Evolutionary conservation across 2,329 filamentous ascomycete species (phyloP).

Genomic region (Aspergillus neoniger): DNA sequence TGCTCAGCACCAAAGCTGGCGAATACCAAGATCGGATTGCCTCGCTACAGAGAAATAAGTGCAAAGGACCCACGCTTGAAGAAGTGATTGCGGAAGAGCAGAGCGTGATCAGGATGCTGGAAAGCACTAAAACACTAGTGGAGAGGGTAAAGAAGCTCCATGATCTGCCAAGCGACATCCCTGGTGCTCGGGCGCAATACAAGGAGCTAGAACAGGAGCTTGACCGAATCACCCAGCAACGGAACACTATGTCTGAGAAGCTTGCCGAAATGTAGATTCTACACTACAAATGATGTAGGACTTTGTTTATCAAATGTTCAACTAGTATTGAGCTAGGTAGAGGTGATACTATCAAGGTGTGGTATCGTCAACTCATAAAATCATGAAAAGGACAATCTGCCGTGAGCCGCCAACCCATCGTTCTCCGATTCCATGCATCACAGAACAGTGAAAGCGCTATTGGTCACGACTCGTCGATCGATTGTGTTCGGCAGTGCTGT

Average conservation of each 20-base stretch:
- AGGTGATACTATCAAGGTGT: conserved; percentile 17
- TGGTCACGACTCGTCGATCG: not conserved
- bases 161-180: conserved; percentile 70
- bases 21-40: conserved; percentile 64
- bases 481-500: not conserved
- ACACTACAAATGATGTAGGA: not conserved
- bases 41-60: conserved; percentile 38
- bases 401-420: not conserved
- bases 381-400: conserved; percentile 15
- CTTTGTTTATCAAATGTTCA: not conserved
- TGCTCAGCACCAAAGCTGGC: conserved; percentile 64
- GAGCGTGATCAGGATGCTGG: conserved; percentile 59
- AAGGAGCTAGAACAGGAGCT: conserved; percentile 68
- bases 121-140: conserved; percentile 65
- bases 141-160: conserved; percentile 68
- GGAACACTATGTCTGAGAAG: conserved; percentile 75
- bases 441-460: not conserved
- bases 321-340: conserved; percentile 13
- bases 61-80: conserved; percentile 42
- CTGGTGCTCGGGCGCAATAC: conserved; percentile 69
- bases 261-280: conserved; percentile 55
- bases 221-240: conserved; percentile 58
- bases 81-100: conserved; percentile 62
- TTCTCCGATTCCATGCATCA: conserved; percentile 1
- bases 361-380: conserved; percentile 30